phyloP scores from a whole-genome alignment of 768 basidiomycete species.

The Suillus alpinus region DNA sequence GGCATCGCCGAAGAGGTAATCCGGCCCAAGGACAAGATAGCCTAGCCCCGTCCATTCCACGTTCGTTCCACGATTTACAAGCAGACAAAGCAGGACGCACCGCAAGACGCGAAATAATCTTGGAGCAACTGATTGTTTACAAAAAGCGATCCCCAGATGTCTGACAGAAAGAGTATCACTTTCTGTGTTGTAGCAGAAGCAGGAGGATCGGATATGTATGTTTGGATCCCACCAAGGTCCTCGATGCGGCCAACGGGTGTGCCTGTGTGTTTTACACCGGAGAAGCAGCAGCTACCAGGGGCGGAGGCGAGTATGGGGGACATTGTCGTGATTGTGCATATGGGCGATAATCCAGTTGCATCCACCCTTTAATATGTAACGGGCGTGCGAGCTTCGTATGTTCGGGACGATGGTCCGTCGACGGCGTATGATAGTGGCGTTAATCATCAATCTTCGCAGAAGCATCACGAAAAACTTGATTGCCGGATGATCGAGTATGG shows the following conservation, averaged over 20 bases:
- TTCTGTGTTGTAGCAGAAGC: constrained; percentile 23
- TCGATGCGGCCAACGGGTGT: constrained; percentile 39
- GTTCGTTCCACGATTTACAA: background rate
- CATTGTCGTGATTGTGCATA: background rate
- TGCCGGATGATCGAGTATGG: background rate
- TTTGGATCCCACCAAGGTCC: constrained; percentile 42
- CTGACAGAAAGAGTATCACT: constrained; percentile 55
- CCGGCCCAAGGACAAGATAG: constrained; percentile 54
- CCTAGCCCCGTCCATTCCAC: constrained; percentile 32
- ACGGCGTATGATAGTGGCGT: no score
- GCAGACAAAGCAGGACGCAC: constrained; percentile 28
- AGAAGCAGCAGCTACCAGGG: constrained; percentile 45
- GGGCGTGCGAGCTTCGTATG: background rate
- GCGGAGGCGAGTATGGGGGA: constrained; percentile 35
- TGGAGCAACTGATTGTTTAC: constrained; percentile 56
- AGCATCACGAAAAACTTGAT: background rate
- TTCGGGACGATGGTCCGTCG: background rate
- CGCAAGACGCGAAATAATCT: constrained; percentile 60
- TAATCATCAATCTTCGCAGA: no score
- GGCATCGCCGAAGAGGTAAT: constrained; percentile 57
- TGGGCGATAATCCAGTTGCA: background rate
- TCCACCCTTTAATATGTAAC: background rate
- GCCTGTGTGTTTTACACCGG: constrained; percentile 46
- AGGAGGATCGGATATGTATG: constrained; percentile 51
- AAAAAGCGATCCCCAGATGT: constrained; percentile 53